Evolutionary conservation across 768 basidiomycete species (phyloP), one percentile per base, ranked within the genome.

Genomic region (Auriculariales sp.): DNA sequence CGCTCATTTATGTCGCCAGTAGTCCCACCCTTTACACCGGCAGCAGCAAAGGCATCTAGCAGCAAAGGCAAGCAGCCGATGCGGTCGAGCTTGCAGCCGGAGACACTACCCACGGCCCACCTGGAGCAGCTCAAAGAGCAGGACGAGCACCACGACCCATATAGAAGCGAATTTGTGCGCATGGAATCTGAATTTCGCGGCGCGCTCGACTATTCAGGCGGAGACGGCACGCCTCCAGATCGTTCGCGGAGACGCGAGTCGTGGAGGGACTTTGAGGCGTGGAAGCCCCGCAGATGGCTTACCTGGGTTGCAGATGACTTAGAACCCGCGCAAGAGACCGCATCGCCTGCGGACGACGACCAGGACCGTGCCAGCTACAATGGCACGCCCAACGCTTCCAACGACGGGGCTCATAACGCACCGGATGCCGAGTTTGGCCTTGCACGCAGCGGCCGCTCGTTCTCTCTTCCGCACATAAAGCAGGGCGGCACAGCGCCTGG

Each of bases 111-210:
- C 17, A 19, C 49, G 14, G 10, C n/a, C 14, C 10, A 28, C 15
- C 28, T 44, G 25, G 28, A 39, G 6, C 25, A 9, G 17, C 19
- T 42, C 22, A 39, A 50, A 14, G 49, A 50, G 60, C 71, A 58
- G 47, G 61, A 49, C 4, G 57, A 61, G 11, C 55, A 62, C 15
- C 39, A 44, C 34, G 56, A 56, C 42, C 54, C 54, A 29, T 55
- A 51, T 31, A 24, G 50, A 19, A 31, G 30, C 12, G 59, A 62
- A 55, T 71, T 73, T 52, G 58, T 60, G 7, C 59, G 58, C 2
- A 57, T 53, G n/a, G 64, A 64, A 34, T 65, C 71, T 9, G 69
- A 70, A 30, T 84, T 85, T 58, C 74, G 84, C 24, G 74, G 79
- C 36, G 82, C 72, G 6, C 61, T 86, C 49, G 81, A 84, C 55